These are phyloP conservation scores for Cladosporium oxysporum DNA, from an alignment of 2,329 filamentous ascomycete species.

Conservation along the genomic window DNA sequence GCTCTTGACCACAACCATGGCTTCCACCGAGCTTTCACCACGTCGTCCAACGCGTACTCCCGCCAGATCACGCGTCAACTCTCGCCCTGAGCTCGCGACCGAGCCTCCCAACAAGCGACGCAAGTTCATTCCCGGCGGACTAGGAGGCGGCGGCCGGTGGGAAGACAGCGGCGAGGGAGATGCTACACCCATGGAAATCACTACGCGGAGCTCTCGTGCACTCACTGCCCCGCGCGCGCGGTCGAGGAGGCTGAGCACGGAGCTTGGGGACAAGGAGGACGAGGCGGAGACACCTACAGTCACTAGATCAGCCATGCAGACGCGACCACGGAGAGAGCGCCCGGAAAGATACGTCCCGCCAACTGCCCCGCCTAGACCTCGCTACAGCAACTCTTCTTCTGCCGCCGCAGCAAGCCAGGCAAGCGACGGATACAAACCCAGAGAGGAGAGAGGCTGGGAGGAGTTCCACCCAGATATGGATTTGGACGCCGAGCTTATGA, in stretches of 20 bases:
- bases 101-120: conserved; percentile 48
- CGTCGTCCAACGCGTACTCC: conserved; percentile 35
- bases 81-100: conserved; percentile 38
- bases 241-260: conserved; percentile 8
- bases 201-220: conserved; percentile 40
- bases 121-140: conserved; percentile 79
- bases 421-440: conserved; percentile 93
- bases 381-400: conserved; percentile 83
- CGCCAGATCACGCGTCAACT: conserved; percentile 31
- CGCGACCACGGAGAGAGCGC: conserved; percentile 34
- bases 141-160: conserved; percentile 77
- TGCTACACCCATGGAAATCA: conserved; percentile 57
- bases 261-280: conserved; percentile 21
- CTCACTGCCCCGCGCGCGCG: conserved; percentile 39
- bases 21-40: conserved; percentile 28
- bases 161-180: conserved; percentile 64
- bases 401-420: conserved; percentile 86
- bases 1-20: conserved; percentile 27
- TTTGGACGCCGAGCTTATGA: conserved; percentile 75
- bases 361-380: conserved; percentile 58
- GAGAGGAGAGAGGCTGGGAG: conserved; percentile 95
- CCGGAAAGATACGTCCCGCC: conserved; percentile 37
- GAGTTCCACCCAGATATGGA: conserved; percentile 96
- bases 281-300: conserved; percentile 21
- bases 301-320: conserved; percentile 29